Base-by-base conservation (phyloP, 2,329 filamentous ascomycete genomes). In the Aspergillus sp. region DNA sequence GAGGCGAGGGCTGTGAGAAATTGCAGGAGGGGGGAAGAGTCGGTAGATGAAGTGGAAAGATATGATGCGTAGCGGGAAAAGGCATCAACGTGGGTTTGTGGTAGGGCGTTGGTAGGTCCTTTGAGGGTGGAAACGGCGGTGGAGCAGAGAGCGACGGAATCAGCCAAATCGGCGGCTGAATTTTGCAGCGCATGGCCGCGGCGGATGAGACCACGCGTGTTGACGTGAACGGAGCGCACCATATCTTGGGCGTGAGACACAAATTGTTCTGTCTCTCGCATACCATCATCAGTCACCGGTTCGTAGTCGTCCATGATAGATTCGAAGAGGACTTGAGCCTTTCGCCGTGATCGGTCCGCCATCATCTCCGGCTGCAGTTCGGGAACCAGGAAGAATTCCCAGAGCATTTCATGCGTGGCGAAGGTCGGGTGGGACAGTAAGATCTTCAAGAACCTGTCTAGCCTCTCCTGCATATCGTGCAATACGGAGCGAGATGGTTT, bases 381-480 rank as follows among this genome's bases (percentile, higher is more conserved):
- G 1, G 94, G 94, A 11, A 99, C 92, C 0, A 99, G 81, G 72
- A 99, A 96, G 74, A 99, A 99, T 64, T 99, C 94, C 95, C 94
- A 99, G 2, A 99, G 81, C 82, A 97, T 90, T 74, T 99, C 94
- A 66, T 99, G 95, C 0, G 90, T 96, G 0, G 90, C 83, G 67
- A 99, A 96, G 0, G 94, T 97, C 3, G 93, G 88, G 65, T 99
- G 94, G 8, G 83, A 80, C 22, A 99, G 80, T 57, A 99, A 81
- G 16, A 91, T 90, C 59, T 89, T 90, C 61, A 99, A 76, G 63
- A 97, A 96, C 60, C 85, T 87, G 71, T 99, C 90, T 17, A 96
- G 84, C 14, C 88, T 85, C 42, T 90, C 76, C 68, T 99, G 95
- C 47, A 92, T 87, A 62, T 97, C 91, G 57, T 91, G 87, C 36